Base-by-base conservation (phyloP, 306 rosid genomes). In the Malus sieversii region DNA sequence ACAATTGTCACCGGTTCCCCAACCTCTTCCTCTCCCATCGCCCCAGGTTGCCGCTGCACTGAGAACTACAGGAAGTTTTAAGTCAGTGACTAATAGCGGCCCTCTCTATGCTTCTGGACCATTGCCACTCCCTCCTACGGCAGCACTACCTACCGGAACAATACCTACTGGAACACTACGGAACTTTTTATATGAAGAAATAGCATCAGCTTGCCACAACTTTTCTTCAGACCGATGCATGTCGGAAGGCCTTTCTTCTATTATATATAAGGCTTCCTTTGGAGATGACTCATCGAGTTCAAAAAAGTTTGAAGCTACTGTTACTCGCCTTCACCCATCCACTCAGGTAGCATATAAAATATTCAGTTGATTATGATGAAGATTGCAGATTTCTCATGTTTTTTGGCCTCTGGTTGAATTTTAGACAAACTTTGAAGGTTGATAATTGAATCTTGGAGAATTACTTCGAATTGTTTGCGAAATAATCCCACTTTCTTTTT, bases 1-100 rank as follows among this genome's bases (percentile, higher is more conserved):
- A 71, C 95, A 82, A 61, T 85, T 25, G 20, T 62, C 90, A 29
- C 84, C 96, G 23, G 88, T 85, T 76, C 92, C 98, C 27, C 98
- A 86, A 77, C 99, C 99, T 69, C 96, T 96, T 82, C 99, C 99
- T 25, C 98, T 96, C 53, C 99, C 99, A 68, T 92, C 98, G 16
- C 92, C 93, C 66, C 93, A 85, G 74, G 80, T 83, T 48, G 46
- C 75, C 77, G 80, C 75, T 81, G 74, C 79, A 29, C 80, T 96
- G 79, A 89, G 87, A 85, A 78, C 89, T 75, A 71, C 75, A 1
- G 88, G 86, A 69, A 96, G 99, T 91, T 96, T 96, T 69, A 96
- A 96, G 81, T 87, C 86, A n/a, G 82, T 35, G 73, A 79, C 85
- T 68, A 68, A 86, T 66, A 90, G 92, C 71, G 97, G 93, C 77